Evolutionary conservation across 805 yeast species (phyloP).

Genomic region (Candida tibetensis): DNA sequence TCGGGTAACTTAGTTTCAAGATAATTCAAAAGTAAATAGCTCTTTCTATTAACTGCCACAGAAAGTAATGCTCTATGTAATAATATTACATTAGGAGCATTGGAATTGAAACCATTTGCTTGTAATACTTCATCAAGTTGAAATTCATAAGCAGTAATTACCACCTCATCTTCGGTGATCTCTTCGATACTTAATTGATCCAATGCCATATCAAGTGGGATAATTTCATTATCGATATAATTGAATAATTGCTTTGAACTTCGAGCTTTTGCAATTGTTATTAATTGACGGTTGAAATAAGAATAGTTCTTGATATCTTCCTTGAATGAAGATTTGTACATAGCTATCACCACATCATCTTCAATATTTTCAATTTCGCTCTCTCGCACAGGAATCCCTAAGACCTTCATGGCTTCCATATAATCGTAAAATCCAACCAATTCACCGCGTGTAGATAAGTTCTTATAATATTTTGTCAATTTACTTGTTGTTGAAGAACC

Average conservation of each 20-base stretch:
- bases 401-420: constrained; percentile 25
- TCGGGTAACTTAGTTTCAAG: constrained; percentile 45
- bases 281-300: constrained; percentile 31
- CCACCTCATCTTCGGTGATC: constrained; percentile 56
- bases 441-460: constrained; percentile 25
- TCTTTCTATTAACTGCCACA: constrained; percentile 56
- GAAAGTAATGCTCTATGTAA: constrained; percentile 58
- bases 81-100: constrained; percentile 36
- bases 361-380: constrained; percentile 19
- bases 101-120: constrained; percentile 24
- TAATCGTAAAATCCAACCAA: constrained; percentile 36
- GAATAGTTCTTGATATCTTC: constrained; percentile 36
- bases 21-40: constrained; percentile 55
- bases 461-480: constrained; percentile 28
- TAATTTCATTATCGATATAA: constrained; percentile 29
- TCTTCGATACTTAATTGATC: constrained; percentile 40
- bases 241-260: constrained; percentile 18
- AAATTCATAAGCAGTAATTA: constrained; percentile 70
- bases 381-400: constrained; percentile 26
- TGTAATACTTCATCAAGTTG: constrained; percentile 51
- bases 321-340: constrained; percentile 30
- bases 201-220: constrained; percentile 34
- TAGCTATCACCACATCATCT: constrained; percentile 34
- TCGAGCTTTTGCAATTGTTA: constrained; percentile 25
- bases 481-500: constrained; percentile 16